Evolutionary conservation across 352 stramenopile genomes (phyloP), one percentile per base, ranked within the genome.

Genomic region (Saprolegnia diclina): DNA sequence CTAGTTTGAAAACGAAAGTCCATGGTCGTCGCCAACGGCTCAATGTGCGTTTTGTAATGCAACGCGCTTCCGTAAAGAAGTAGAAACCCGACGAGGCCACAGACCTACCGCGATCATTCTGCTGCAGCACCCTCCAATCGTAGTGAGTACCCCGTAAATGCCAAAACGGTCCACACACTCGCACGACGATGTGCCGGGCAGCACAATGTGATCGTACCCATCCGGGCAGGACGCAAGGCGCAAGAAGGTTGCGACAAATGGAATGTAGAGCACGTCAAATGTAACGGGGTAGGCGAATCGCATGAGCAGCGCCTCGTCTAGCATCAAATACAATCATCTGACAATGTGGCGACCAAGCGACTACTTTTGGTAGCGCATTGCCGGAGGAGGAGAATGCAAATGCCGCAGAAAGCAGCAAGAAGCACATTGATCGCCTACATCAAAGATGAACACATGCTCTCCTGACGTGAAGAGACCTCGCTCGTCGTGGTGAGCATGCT

Each of bases 1-100:
- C 63, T 69, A 0, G 63, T 69, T 61, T 69, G 53, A 21, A 69
- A 69, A 5, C 63, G 63, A 61, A 69, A 69, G 18, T 69, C 63
- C 53, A 69, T 62, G 42, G 63, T 69, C 16, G 63, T 69, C 2
- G 21, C 63, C 18, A 61, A 32, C 6, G 63, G 63, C 19, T 69
- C 63, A 21, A 69, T 69, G 53, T 69, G 38, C 45, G 54, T 69
- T 24, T 69, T 69, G 45, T 69, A 69, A 22, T 69, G 50, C 48
- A 69, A 35, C 29, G 63, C 45, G 53, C 63, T 69, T 2, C 50
- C 16, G 37, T 69, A 69, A 6, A 63, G 32, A 13, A 67, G 2
- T 0, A 67, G 13, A 57, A 67, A 67, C 18, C 62, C 62, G 9
- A 38, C 29, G 24, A 67, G 52, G 4, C 62, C 62, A 24, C 53